phyloP scores from a whole-genome alignment of 495 filamentous ascomycete species.

The Letharia columbiana region DNA sequence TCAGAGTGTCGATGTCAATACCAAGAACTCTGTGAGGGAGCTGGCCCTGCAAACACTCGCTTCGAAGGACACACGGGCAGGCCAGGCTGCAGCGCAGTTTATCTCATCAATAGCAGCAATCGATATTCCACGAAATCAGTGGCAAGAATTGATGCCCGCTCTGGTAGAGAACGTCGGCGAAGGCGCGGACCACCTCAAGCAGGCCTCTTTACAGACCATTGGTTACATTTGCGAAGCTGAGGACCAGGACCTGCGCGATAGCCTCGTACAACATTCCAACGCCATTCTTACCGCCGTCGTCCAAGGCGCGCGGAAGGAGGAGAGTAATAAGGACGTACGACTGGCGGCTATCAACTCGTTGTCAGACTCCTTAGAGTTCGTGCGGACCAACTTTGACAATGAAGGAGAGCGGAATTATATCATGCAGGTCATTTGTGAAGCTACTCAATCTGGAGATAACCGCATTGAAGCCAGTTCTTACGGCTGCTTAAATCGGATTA shows the following conservation, averaged over 20 bases:
- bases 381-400: constrained; percentile 95
- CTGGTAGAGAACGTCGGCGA: constrained; percentile 86
- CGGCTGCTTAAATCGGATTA: constrained; percentile 94
- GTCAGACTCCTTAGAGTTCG: constrained; percentile 95
- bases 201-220: constrained; percentile 86
- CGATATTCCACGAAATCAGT: constrained; percentile 86
- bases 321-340: constrained; percentile 80
- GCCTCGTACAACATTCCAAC: constrained; percentile 79
- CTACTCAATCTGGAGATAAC: constrained; percentile 75
- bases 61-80: constrained; percentile 67
- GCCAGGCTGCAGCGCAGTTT: constrained; percentile 85
- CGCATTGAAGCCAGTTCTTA: constrained; percentile 93
- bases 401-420: constrained; percentile 99
- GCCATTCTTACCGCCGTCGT: constrained; percentile 96
- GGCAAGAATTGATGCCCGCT: constrained; percentile 85
- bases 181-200: constrained; percentile 79
- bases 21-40: constrained; percentile 79
- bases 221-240: constrained; percentile 97
- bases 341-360: constrained; percentile 87
- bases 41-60: constrained; percentile 76
- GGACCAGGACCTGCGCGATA: constrained; percentile 74
- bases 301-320: constrained; percentile 93
- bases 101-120: constrained; percentile 91
- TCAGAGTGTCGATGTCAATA: constrained; percentile 62
- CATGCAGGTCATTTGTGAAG: constrained; percentile 99